Evolutionary conservation across 2,329 filamentous ascomycete species (phyloP).

Genomic region (Aspergillus uvarum): DNA sequence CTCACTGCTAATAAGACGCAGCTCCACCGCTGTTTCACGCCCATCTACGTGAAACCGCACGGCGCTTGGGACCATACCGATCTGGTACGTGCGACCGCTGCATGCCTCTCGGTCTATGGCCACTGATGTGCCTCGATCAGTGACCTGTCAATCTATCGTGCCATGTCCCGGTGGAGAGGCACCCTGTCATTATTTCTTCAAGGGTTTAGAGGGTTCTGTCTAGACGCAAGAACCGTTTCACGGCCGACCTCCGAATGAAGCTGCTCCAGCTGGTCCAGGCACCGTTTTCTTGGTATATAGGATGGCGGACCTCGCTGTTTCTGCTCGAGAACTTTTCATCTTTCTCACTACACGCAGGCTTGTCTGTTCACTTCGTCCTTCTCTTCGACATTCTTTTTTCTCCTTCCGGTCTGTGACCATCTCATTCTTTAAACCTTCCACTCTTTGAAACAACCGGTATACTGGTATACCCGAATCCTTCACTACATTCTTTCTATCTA

Average conservation of each 20-base stretch:
- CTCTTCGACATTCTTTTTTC: conserved; percentile 19
- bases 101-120: not conserved
- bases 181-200: conserved; percentile 8
- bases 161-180: conserved; percentile 13
- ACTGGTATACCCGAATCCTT: conserved; percentile 26
- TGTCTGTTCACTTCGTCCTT: conserved; percentile 14
- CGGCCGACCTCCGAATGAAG: conserved; percentile 3
- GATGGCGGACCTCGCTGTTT: conserved; percentile 1
- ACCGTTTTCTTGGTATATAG: conserved; percentile 19
- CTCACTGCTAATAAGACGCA: conserved; percentile 9
- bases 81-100: not conserved
- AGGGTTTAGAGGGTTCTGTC: conserved; percentile 1
- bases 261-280: not conserved
- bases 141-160: conserved; percentile 2
- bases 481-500: conserved; percentile 1
- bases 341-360: conserved; percentile 20
- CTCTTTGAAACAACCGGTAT: conserved; percentile 18
- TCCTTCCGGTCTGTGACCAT: conserved; percentile 24
- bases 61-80: conserved; percentile 18
- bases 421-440: conserved; percentile 17
- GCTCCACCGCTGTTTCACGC: conserved; percentile 18
- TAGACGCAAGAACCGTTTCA: conserved; percentile 15
- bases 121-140: not conserved
- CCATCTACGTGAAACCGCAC: conserved; percentile 24
- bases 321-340: conserved; percentile 1